Conservation (phyloP, 2,329 filamentous ascomycete genomes). For the Colletotrichum gloeosporioides region DNA sequence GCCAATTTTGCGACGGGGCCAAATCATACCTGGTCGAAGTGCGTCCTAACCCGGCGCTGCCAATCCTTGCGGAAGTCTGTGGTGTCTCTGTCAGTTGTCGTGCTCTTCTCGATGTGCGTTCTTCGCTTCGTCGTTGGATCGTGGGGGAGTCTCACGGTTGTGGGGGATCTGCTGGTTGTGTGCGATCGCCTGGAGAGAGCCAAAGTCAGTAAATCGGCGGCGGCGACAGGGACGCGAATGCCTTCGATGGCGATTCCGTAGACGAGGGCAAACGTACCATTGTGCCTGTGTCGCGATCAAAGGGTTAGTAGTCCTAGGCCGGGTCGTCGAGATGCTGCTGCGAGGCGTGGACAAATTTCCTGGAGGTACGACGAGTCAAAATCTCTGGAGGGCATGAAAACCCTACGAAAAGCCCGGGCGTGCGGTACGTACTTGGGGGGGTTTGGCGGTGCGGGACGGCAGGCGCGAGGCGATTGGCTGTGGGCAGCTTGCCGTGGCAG, state of each 20-base stretch:
- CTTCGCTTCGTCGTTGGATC: neutral
- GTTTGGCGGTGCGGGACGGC: neutral
- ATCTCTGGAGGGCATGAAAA: slow-evolving; percentile 47
- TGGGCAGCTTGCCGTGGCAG: neutral
- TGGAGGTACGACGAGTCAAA: slow-evolving; percentile 38
- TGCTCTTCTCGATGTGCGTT: slow-evolving; percentile 25
- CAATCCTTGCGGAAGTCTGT: slow-evolving; percentile 99
- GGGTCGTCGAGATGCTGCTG: slow-evolving; percentile 21
- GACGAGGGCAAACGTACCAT: slow-evolving; percentile 46
- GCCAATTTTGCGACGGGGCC: slow-evolving; percentile 11
- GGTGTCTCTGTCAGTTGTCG: slow-evolving; percentile 42
- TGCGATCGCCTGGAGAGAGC: slow-evolving; percentile 76
- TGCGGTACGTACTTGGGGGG: slow-evolving; percentile 15
- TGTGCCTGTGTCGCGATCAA: slow-evolving; percentile 58
- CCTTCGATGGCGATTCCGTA: neutral
- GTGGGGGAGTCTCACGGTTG: slow-evolving; percentile 74
- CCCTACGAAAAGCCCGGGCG: slow-evolving; percentile 35
- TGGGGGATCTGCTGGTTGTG: slow-evolving; percentile 98
- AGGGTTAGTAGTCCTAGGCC: slow-evolving; percentile 29
- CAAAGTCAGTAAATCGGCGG: slow-evolving; percentile 5
- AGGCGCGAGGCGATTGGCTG: neutral
- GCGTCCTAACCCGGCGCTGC: slow-evolving; percentile 97
- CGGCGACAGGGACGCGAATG: neutral
- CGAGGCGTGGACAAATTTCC: slow-evolving; percentile 27
- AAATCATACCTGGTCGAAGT: slow-evolving; percentile 95